Evolutionary conservation across 2,329 filamentous ascomycete species (phyloP), one percentile per base, ranked within the genome.

Genomic region (Onygena corvina): DNA sequence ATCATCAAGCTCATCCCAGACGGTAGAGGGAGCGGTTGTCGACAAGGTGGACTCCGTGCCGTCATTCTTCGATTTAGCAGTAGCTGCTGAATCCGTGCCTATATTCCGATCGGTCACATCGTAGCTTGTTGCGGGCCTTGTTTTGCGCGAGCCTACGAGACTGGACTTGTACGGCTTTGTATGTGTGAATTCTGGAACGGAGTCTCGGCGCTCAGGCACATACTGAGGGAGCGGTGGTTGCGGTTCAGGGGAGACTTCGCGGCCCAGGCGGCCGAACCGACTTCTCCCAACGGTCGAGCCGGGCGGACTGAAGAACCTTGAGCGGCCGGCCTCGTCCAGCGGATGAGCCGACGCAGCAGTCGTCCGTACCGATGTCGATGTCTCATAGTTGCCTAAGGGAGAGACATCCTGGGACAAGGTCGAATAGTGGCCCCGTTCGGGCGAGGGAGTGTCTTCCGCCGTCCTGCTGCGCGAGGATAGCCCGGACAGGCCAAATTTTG

Each of bases 1-100:
- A 56, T 96, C 92, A 58, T 96, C 92, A 23, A 98, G 70, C 66
- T 98, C 92, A 62, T 96, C 92, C 92, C 92, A 98, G 2, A 98
- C 86, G 0, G 88, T 95, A 1, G 88, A 93, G 9, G 89, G 86
- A 1, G 86, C 87, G 1, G 83, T 88, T 0, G 86, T 92, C 0
- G 92, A 96, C 29, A 84, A 76, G 0, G 84, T 90, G 0, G 92
- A 96, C 59, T 92, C 87, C 0, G 87, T 88, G 6, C 82, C 83
- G 59, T 89, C 81, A 16, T 61, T 58, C 47, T 63, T 60, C 25
- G 65, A 47, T 47, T 61, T 64, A 20, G 68, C 65, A n/a, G 52
- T 64, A 20, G 47, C 8, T 63, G 65, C 25, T 31, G 42, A 30
- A 11, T 48, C 18, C 57, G 56, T 52, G 54, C 64, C 45, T 55